Evolutionary conservation across 345 rosid species (phyloP).

Genomic region (Combretum micranthum): DNA sequence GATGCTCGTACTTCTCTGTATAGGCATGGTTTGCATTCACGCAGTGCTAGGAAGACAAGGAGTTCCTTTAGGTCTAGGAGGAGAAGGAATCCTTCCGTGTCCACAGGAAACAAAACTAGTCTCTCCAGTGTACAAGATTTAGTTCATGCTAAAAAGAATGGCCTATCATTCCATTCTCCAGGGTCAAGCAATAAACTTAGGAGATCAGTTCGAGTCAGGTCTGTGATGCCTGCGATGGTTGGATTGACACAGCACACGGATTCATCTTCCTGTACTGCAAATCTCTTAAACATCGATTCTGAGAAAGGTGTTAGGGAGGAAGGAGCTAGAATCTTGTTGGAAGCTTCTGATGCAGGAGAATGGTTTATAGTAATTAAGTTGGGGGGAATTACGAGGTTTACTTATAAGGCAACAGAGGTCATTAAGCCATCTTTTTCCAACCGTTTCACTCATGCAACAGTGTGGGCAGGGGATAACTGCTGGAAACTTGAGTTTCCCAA

Average conservation of each 20-base stretch:
- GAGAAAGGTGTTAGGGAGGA: conserved; percentile 76
- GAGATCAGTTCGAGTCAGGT: conserved; percentile 30
- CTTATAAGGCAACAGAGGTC: conserved; percentile 39
- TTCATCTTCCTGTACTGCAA: conserved; percentile 47
- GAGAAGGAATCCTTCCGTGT: conserved; percentile 41
- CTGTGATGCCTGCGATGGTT: conserved; percentile 20
- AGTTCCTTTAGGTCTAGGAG: conserved; percentile 64
- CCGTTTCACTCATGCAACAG: conserved; percentile 53
- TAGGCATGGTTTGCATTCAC: conserved; percentile 43
- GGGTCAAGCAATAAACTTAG: conserved; percentile 42
- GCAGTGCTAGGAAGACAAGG: conserved; percentile 66
- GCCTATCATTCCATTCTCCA: conserved; percentile 37
- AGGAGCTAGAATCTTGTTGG: conserved; percentile 50
- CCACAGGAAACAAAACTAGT: conserved; percentile 37
- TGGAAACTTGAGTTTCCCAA: conserved; percentile 86
- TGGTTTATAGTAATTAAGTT: conserved; percentile 65
- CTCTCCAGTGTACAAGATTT: conserved; percentile 56
- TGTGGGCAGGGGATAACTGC: conserved; percentile 65
- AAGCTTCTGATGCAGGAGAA: conserved; percentile 48
- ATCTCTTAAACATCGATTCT: conserved; percentile 41
- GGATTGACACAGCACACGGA: conserved; percentile 26
- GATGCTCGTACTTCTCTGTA: conserved; percentile 34
- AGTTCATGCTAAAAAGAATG: conserved; percentile 47
- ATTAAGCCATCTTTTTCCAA: conserved; percentile 62
- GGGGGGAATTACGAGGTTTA: conserved; percentile 36